Evolutionary conservation across 2,329 filamentous ascomycete genomes (phyloP).

Genomic region (Parafenestella ontariensis): DNA sequence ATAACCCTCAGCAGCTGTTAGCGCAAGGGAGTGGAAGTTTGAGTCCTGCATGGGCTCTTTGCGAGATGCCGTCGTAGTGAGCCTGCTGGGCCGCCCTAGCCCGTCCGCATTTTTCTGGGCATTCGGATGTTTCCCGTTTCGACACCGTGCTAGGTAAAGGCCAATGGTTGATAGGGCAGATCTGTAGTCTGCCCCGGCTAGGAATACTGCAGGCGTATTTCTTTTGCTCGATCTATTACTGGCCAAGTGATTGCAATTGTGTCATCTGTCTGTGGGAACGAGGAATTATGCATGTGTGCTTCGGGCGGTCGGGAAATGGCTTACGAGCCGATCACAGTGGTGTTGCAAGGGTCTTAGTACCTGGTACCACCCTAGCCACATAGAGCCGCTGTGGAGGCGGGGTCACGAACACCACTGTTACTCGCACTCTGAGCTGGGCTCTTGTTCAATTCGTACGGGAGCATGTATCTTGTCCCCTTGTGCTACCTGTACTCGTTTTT

Average conservation of each 20-base stretch:
- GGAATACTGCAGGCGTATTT: neutral
- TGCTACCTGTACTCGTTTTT: neutral
- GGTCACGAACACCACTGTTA: neutral
- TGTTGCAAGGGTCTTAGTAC: constrained; percentile 8
- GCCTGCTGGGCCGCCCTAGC: constrained; percentile 14
- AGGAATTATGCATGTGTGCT: constrained; percentile 1
- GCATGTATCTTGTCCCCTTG: neutral
- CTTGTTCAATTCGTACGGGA: neutral
- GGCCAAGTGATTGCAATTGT: neutral
- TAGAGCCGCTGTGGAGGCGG: neutral
- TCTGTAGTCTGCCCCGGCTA: constrained; percentile 5
- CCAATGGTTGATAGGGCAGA: constrained; percentile 10
- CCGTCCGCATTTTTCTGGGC: constrained; percentile 14
- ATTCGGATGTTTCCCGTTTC: constrained; percentile 7
- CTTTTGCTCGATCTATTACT: constrained; percentile 1
- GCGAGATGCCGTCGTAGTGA: constrained; percentile 15
- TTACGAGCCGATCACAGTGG: constrained; percentile 11
- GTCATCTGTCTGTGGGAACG: neutral
- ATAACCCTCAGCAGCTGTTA: constrained; percentile 30
- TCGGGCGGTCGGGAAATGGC: constrained; percentile 5
- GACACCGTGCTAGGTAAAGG: constrained; percentile 8
- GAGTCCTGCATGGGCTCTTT: constrained; percentile 12
- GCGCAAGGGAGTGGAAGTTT: constrained; percentile 17
- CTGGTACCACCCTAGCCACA: neutral
- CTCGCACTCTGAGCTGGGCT: neutral